A percentile compares a stretch with the other conserved stretches of the same genome.
These are phyloP conservation scores for Salix purpurea DNA, from an alignment of 345 rosid genomes.

Conservation along the genomic window DNA sequence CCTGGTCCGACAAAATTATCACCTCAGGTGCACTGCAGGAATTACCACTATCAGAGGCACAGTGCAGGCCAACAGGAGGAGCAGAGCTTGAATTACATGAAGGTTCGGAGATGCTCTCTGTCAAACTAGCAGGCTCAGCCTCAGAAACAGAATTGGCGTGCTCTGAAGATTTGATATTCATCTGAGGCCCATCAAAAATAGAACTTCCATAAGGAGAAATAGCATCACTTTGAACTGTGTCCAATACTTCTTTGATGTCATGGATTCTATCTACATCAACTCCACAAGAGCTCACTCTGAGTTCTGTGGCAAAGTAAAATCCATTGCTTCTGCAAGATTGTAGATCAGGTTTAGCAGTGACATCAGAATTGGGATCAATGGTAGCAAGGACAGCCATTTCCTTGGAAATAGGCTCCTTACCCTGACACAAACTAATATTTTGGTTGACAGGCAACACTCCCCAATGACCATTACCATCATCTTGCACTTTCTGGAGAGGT, in stretches of 20 bases:
- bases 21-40: constrained; percentile 24
- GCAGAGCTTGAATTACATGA: constrained; percentile 10
- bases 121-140: neutral
- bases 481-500: neutral
- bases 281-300: neutral
- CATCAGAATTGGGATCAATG: neutral
- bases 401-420: neutral
- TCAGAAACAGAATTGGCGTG: constrained; percentile 4
- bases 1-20: constrained; percentile 25
- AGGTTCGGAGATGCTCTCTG: constrained; percentile 12
- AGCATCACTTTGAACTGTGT: neutral
- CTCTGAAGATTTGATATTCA: constrained; percentile 1
- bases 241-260: neutral
- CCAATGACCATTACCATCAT: neutral
- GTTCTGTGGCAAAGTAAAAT: neutral
- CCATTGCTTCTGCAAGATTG: neutral
- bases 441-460: neutral
- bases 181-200: neutral
- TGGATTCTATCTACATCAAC: neutral
- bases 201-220: constrained; percentile 5
- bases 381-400: neutral
- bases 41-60: constrained; percentile 24
- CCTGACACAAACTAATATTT: neutral
- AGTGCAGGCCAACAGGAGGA: constrained; percentile 17
- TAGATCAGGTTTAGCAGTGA: neutral